Percentiles rank a stretch among this genome's conserved stretches.
Evolutionary conservation across 148 eudicot genomes (phyloP).

Genomic region (Beta vulgaris): DNA sequence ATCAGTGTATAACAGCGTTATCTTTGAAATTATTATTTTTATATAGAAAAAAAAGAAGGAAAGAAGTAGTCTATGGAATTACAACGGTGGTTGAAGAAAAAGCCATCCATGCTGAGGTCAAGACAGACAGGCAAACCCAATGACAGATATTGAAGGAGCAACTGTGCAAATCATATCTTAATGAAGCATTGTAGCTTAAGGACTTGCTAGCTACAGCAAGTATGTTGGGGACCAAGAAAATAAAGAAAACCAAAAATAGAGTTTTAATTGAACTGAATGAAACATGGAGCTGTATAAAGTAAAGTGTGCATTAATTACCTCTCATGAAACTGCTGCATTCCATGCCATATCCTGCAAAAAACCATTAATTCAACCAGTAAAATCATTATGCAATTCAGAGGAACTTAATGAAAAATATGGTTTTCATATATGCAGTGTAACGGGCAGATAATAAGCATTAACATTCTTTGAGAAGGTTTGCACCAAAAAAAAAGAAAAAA

Average conservation of each 20-base stretch:
- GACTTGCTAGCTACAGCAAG: not conserved
- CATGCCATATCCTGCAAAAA: constrained; percentile 94
- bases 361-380: constrained; percentile 1
- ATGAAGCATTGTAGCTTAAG: not conserved
- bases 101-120: constrained; percentile 1
- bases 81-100: not conserved
- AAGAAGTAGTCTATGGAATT: not conserved
- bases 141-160: not conserved
- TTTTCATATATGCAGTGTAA: no score
- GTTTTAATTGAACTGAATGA: not conserved
- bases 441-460: no score
- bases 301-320: constrained; percentile 52
- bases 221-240: not conserved
- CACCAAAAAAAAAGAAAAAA: no score
- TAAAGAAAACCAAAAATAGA: not conserved
- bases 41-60: not conserved
- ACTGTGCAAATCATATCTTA: constrained; percentile 12
- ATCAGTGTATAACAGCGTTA: not conserved
- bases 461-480: no score
- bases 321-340: constrained; percentile 96
- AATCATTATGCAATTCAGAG: not conserved
- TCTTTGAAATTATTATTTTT: not conserved
- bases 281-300: not conserved
- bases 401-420: no score
- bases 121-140: constrained; percentile 1